These are phyloP conservation scores for Grosmannia penicillata DNA, from an alignment of 2,329 filamentous ascomycete species.

Conservation along the genomic window DNA sequence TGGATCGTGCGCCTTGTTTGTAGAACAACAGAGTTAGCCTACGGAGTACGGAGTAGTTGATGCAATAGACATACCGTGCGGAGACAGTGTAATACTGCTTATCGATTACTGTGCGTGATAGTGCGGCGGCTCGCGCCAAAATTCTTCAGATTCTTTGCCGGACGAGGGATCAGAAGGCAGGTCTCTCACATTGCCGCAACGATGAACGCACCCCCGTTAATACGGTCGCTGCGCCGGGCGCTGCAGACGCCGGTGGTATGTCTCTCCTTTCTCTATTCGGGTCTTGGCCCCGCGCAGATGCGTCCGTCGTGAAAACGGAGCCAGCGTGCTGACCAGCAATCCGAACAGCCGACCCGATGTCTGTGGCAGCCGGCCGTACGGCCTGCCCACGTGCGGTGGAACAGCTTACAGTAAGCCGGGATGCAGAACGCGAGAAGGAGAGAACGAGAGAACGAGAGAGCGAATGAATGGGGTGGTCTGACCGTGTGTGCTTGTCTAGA, in stretches of 20 bases:
- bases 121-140: conserved; percentile 6
- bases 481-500: too few species aligned
- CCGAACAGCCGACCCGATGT: conserved; percentile 3
- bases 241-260: conserved; percentile 12
- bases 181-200: conserved; percentile 9
- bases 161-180: not conserved
- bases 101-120: conserved; percentile 14
- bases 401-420: conserved; percentile 10
- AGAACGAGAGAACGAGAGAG: too few species aligned
- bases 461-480: too few species aligned
- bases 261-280: too few species aligned
- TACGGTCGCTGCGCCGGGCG: conserved; percentile 19
- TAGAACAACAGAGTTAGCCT: not conserved
- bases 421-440: too few species aligned
- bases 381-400: conserved; percentile 4
- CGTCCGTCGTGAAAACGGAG: too few species aligned
- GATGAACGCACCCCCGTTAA: conserved; percentile 21
- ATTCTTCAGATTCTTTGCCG: conserved; percentile 4
- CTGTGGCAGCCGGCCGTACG: conserved; percentile 7
- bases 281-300: too few species aligned
- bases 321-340: not conserved
- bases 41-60: not conserved
- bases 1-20: too few species aligned
- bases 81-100: conserved; percentile 4
- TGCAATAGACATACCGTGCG: not conserved